Evolutionary conservation across 805 yeast genomes (phyloP).

Genomic region (Lipomyces chichibuensis): DNA sequence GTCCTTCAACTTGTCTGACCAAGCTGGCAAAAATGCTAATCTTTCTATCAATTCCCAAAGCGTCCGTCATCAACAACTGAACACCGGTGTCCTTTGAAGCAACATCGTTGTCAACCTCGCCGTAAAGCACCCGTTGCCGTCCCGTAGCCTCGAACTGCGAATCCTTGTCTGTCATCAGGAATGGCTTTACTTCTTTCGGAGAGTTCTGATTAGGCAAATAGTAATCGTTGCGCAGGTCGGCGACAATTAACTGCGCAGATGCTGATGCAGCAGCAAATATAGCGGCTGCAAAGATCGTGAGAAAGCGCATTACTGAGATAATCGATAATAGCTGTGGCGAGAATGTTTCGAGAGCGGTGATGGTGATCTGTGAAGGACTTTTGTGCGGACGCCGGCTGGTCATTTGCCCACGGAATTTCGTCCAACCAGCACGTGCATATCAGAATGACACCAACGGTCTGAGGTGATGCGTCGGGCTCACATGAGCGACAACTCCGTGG

Average conservation of each 20-base stretch:
- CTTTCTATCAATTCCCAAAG: constrained; percentile 47
- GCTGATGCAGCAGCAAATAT: constrained; percentile 9
- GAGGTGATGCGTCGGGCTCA: too few species aligned
- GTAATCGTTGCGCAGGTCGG: constrained; percentile 15
- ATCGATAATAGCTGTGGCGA: background rate
- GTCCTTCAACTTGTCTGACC: constrained; percentile 61
- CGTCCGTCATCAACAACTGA: constrained; percentile 45
- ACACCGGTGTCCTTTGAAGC: constrained; percentile 27
- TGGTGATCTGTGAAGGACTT: too few species aligned
- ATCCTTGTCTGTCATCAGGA: constrained; percentile 12
- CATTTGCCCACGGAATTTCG: too few species aligned
- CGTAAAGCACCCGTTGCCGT: constrained; percentile 30
- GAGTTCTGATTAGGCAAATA: constrained; percentile 24
- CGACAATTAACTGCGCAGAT: constrained; percentile 30
- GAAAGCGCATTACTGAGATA: background rate
- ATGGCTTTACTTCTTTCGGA: constrained; percentile 28
- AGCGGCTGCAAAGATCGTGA: background rate
- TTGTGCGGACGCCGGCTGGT: too few species aligned
- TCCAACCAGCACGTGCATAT: too few species aligned
- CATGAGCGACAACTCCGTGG: background rate
- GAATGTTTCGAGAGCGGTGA: background rate
- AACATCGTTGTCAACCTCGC: constrained; percentile 24
- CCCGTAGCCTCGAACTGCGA: background rate
- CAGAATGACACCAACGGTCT: too few species aligned
- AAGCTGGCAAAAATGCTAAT: constrained; percentile 70